These are phyloP conservation scores for Sporothrix dimorphospora DNA, from an alignment of 2,329 filamentous ascomycete genomes.

Conservation along the genomic window DNA sequence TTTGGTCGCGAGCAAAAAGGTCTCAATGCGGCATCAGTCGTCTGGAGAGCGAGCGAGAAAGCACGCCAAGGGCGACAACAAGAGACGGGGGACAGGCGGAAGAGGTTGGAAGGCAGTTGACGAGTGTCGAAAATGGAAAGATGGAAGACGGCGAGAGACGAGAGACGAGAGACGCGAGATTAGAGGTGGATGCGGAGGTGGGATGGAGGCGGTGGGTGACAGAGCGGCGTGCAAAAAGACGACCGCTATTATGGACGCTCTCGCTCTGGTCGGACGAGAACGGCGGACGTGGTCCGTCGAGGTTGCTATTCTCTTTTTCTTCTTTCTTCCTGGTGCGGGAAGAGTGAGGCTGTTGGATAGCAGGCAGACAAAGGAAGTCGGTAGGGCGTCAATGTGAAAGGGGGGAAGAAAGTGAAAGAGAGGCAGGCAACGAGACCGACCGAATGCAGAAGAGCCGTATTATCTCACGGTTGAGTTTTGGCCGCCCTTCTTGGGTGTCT, in stretches of 20 bases:
- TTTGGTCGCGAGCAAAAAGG: background rate
- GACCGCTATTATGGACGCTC: background rate
- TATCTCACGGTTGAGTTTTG: slow-evolving; percentile 8
- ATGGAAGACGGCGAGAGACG: background rate
- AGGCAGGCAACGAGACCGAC: background rate
- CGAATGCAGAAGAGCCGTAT: slow-evolving; percentile 24
- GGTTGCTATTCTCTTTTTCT: background rate
- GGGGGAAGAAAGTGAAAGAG: background rate
- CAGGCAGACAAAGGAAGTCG: slow-evolving; percentile 14
- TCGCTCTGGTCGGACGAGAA: slow-evolving; percentile 13
- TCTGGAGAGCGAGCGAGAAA: background rate
- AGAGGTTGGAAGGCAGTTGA: background rate
- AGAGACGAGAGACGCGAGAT: background rate
- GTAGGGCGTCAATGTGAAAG: background rate
- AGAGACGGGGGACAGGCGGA: background rate
- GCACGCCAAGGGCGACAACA: background rate
- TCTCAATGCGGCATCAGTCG: slow-evolving; percentile 4
- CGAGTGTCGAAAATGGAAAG: background rate
- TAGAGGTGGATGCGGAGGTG: background rate
- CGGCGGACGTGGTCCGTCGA: background rate
- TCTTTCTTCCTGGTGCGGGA: slow-evolving; percentile 7
- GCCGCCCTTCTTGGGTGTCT: background rate
- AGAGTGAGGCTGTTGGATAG: slow-evolving; percentile 22
- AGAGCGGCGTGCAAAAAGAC: slow-evolving; percentile 3
- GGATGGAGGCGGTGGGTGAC: slow-evolving; percentile 7